Percentiles rank a stretch among this genome's conserved stretches.
phyloP scores from a whole-genome alignment of 2,329 filamentous ascomycete genomes.

The Alternaria sp. region DNA sequence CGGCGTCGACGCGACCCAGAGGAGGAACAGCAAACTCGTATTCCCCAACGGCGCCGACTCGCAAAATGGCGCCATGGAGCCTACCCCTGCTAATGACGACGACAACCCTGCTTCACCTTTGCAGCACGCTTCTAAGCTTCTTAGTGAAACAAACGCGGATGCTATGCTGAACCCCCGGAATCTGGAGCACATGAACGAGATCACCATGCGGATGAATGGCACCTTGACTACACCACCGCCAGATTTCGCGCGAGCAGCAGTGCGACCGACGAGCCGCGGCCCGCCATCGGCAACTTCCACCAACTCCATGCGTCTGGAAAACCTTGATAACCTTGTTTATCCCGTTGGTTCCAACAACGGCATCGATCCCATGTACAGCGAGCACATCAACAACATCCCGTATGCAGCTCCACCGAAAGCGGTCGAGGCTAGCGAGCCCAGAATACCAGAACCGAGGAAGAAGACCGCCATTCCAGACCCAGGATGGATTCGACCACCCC shows the following conservation, averaged over 20 bases:
- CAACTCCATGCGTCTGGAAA: constrained; percentile 62
- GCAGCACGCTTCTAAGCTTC: constrained; percentile 71
- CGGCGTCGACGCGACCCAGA: constrained; percentile 69
- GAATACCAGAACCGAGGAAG: constrained; percentile 64
- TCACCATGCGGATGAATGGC: constrained; percentile 63
- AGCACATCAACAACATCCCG: constrained; percentile 93
- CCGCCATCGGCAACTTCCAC: constrained; percentile 60
- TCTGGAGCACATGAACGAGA: constrained; percentile 70
- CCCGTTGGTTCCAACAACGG: constrained; percentile 89
- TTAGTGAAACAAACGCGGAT: constrained; percentile 71
- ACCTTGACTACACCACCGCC: constrained; percentile 66
- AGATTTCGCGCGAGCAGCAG: constrained; percentile 60
- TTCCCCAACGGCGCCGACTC: constrained; percentile 50
- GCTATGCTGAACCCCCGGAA: constrained; percentile 70
- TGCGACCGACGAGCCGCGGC: constrained; percentile 56
- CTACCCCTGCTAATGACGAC: constrained; percentile 61
- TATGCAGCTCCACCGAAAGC: constrained; percentile 78
- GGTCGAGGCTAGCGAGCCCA: constrained; percentile 59
- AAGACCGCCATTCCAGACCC: constrained; percentile 69
- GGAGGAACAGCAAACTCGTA: constrained; percentile 65
- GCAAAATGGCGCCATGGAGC: constrained; percentile 55
- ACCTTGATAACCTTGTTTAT: constrained; percentile 80
- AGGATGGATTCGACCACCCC: constrained; percentile 73
- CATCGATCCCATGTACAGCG: constrained; percentile 92
- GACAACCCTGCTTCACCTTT: constrained; percentile 72